Conservation (phyloP, 768 basidiomycete species). For the Trametes coccinea region DNA sequence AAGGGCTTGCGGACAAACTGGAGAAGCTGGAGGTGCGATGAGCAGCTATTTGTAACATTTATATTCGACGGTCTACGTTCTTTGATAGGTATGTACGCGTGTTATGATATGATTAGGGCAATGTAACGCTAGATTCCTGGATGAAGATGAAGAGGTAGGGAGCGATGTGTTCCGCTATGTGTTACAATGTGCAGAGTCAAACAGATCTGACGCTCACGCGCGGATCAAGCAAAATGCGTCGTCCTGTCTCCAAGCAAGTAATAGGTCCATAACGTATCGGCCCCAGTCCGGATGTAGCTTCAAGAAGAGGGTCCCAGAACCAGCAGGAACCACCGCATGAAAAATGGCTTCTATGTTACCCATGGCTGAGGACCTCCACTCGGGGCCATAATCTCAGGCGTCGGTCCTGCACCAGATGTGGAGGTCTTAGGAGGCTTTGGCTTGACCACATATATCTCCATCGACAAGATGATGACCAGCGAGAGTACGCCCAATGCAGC, state of each 20-base stretch:
- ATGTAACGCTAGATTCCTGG: conserved; percentile 5
- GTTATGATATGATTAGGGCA: conserved; percentile 17
- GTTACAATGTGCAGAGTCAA: not conserved
- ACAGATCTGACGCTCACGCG: too few relatives aligned
- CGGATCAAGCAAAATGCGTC: too few relatives aligned
- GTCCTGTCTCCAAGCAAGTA: not conserved
- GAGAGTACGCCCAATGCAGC: conserved; percentile 66
- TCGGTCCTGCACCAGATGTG: conserved; percentile 30
- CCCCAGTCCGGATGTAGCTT: too few relatives aligned
- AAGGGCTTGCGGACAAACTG: conserved; percentile 49
- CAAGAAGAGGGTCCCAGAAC: not conserved
- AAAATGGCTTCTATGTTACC: not conserved
- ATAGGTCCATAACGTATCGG: not conserved
- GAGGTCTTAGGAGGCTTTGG: conserved; percentile 35
- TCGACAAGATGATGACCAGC: conserved; percentile 64
- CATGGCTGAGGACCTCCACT: conserved; percentile 2
- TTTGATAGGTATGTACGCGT: conserved; percentile 20
- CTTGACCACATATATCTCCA: conserved; percentile 55
- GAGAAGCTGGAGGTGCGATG: conserved; percentile 60
- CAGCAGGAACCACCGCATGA: not conserved
- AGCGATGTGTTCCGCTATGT: not conserved
- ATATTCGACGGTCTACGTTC: conserved; percentile 12
- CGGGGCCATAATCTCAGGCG: conserved; percentile 15
- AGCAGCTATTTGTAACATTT: conserved; percentile 16
- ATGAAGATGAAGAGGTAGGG: conserved; percentile 8